Percentiles rank a stretch among this genome's conserved stretches.
phyloP scores from a whole-genome alignment of 1,139 yeast species.

The Diutina sp. region DNA sequence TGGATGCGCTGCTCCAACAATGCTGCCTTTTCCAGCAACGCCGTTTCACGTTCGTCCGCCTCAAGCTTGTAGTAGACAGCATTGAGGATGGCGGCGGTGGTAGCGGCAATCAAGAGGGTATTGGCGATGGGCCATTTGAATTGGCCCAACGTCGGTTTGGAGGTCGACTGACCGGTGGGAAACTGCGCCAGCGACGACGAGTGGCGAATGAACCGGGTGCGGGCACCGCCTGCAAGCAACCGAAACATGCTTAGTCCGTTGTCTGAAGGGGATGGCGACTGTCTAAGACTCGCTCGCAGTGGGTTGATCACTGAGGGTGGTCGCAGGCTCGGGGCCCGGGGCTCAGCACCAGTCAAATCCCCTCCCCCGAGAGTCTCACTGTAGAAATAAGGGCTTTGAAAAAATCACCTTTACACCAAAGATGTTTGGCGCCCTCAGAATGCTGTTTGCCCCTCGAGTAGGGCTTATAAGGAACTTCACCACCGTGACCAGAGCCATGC shows the following conservation, averaged over 20 bases:
- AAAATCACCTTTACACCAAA: neutral
- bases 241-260: neutral
- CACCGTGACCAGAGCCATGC: neutral
- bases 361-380: neutral
- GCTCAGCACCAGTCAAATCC: neutral
- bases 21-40: slow-evolving; percentile 13
- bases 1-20: slow-evolving; percentile 21
- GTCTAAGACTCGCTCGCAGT: neutral
- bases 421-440: neutral
- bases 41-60: slow-evolving; percentile 16
- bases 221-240: neutral
- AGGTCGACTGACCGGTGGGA: slow-evolving; percentile 7
- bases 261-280: no score
- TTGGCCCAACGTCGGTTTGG: slow-evolving; percentile 24
- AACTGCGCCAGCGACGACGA: slow-evolving; percentile 5
- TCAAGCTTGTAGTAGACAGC: slow-evolving; percentile 21
- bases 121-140: slow-evolving; percentile 27
- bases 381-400: neutral
- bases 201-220: neutral
- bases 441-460: neutral
- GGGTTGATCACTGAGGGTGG: neutral
- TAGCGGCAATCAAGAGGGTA: slow-evolving; percentile 27
- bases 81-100: slow-evolving; percentile 26
- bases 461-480: neutral
- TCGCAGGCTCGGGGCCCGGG: neutral